Evolutionary conservation across 768 basidiomycete genomes (phyloP).

Genomic region (Fomitopsis serialis): DNA sequence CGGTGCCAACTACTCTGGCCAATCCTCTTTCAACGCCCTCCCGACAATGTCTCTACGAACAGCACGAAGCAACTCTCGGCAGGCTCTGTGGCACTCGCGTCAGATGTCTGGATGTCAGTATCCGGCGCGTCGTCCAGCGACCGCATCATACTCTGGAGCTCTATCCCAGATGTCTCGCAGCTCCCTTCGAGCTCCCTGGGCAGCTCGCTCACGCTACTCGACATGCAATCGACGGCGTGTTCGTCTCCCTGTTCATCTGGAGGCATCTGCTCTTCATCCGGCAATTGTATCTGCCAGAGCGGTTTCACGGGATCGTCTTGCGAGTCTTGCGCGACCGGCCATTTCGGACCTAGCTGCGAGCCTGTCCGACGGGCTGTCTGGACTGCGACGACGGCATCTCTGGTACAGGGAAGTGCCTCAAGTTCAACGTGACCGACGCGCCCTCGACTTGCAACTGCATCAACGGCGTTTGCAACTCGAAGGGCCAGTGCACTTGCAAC

Average conservation of each 20-base stretch:
- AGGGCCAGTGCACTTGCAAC: constrained; percentile 72
- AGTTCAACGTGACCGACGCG: constrained; percentile 39
- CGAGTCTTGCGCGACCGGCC: constrained; percentile 68
- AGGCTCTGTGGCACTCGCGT: constrained; percentile 62
- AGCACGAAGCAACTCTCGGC: constrained; percentile 36
- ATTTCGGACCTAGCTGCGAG: constrained; percentile 71
- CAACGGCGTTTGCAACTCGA: constrained; percentile 69
- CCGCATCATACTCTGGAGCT: constrained; percentile 73
- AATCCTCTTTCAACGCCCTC: constrained; percentile 52
- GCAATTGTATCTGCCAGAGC: constrained; percentile 64
- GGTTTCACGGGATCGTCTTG: constrained; percentile 80
- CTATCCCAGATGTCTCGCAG: constrained; percentile 69
- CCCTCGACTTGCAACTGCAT: constrained; percentile 75
- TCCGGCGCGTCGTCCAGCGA: constrained; percentile 44
- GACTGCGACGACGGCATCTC: constrained; percentile 77
- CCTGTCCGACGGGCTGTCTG: constrained; percentile 65
- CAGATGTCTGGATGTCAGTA: constrained; percentile 65
- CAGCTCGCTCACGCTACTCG: constrained; percentile 51
- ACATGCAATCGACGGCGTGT: constrained; percentile 70
- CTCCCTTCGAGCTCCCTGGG: constrained; percentile 46
- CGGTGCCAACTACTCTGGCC: constrained; percentile 57
- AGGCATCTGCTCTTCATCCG: constrained; percentile 66
- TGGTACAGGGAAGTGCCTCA: constrained; percentile 70
- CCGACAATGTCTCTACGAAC: constrained; percentile 43
- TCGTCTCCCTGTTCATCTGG: constrained; percentile 69